Evolutionary conservation across 2,329 filamentous ascomycete genomes (phyloP).

Genomic region (Chrysoporthe puriensis): DNA sequence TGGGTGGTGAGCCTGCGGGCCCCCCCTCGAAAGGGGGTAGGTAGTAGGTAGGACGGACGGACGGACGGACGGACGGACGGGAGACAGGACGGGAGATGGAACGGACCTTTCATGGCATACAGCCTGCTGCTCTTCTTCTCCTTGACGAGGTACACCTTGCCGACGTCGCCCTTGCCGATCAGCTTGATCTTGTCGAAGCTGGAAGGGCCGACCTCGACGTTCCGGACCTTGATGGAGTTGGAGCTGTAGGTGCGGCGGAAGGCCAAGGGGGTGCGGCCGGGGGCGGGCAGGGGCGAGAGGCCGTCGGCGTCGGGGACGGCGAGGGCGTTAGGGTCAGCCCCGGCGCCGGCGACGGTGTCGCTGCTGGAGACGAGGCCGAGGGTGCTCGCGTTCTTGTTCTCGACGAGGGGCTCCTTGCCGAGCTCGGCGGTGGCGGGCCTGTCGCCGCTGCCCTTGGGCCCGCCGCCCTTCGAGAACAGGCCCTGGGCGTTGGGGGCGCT

Average conservation of each 20-base stretch:
- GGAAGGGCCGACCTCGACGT: constrained; percentile 91
- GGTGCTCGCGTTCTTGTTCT: constrained; percentile 55
- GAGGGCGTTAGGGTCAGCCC: constrained; percentile 45
- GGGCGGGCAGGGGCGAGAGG: constrained; percentile 66
- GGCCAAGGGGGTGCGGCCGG: constrained; percentile 69
- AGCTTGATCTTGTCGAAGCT: constrained; percentile 99
- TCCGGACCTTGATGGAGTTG: constrained; percentile 97
- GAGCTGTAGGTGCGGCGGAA: constrained; percentile 97
- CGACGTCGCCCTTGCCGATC: constrained; percentile 97
- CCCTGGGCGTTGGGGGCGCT: constrained; percentile 97
- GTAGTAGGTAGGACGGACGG: not conserved
- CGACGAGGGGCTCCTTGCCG: constrained; percentile 76
- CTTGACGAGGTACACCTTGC: constrained; percentile 95
- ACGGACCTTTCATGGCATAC: constrained; percentile 96
- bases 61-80: not conserved
- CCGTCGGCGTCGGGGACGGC: constrained; percentile 51
- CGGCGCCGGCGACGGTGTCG: constrained; percentile 29
- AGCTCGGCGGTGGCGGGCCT: constrained; percentile 85
- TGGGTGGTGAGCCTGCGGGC: too few species aligned
- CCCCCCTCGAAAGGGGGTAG: too few species aligned
- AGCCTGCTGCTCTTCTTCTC: constrained; percentile 96
- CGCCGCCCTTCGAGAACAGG: constrained; percentile 68
- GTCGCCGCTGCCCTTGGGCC: constrained; percentile 58
- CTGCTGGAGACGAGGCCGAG: constrained; percentile 50
- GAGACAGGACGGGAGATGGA: not conserved